Evolutionary conservation across 768 basidiomycete genomes (phyloP).

Genomic region (Mycena floridula): DNA sequence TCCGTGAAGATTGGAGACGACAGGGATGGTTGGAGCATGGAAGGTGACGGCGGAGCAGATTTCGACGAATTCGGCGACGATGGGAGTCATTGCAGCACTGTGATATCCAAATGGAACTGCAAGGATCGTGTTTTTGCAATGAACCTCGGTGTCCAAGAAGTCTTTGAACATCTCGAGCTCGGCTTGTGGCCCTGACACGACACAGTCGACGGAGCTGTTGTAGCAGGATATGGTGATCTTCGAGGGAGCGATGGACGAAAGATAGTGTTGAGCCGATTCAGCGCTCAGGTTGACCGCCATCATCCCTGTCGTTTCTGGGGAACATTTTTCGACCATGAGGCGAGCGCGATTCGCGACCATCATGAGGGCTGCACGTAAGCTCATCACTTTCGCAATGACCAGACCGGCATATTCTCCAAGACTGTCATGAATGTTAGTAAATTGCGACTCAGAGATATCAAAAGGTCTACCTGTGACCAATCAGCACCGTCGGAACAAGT

Average conservation of each 20-base stretch:
- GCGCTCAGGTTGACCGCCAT: conserved; percentile 41
- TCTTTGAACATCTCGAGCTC: conserved; percentile 36
- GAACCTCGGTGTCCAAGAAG: conserved; percentile 27
- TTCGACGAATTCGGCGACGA: conserved; percentile 41
- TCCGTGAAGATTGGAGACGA: conserved; percentile 60
- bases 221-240: conserved; percentile 51
- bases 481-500: conserved; percentile 48
- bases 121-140: conserved; percentile 37
- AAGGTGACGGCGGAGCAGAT: conserved; percentile 32
- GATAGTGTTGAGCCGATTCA: conserved; percentile 24
- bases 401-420: conserved; percentile 74
- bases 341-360: conserved; percentile 53
- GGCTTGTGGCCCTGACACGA: conserved; percentile 49
- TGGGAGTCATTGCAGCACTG: conserved; percentile 54
- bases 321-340: conserved; percentile 48
- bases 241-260: conserved; percentile 27
- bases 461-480: conserved; percentile 61
- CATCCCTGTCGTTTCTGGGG: conserved; percentile 48
- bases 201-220: conserved; percentile 52
- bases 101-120: conserved; percentile 61
- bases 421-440: conserved; percentile 26
- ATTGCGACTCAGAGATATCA: neutral
- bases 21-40: conserved; percentile 45
- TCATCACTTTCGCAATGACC: conserved; percentile 53
- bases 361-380: conserved; percentile 48